Conservation (phyloP, 768 basidiomycete genomes). For the Auriscalpium vulgare region DNA sequence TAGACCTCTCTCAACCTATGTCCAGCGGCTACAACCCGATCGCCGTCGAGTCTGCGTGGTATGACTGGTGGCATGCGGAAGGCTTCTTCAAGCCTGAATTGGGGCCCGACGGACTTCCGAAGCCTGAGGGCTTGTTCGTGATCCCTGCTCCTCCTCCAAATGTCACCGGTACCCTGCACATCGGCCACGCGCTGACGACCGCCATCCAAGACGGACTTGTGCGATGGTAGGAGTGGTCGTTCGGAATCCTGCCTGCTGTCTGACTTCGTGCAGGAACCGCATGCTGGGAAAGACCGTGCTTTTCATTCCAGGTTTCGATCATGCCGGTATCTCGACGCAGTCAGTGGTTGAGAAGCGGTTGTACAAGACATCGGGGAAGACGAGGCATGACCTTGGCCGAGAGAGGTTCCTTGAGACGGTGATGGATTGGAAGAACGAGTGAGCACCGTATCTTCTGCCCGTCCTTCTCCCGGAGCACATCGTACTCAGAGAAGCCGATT, state of each 20-base stretch:
- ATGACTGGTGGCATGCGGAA: slow-evolving; percentile 92
- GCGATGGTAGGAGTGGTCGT: slow-evolving; percentile 62
- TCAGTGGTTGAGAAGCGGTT: slow-evolving; percentile 93
- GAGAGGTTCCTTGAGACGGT: slow-evolving; percentile 87
- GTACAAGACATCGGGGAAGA: slow-evolving; percentile 73
- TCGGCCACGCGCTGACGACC: slow-evolving; percentile 88
- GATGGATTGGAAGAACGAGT: slow-evolving; percentile 97
- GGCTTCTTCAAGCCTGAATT: slow-evolving; percentile 84
- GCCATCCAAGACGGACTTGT: slow-evolving; percentile 87
- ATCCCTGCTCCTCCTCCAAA: slow-evolving; percentile 93
- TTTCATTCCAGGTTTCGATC: slow-evolving; percentile 93
- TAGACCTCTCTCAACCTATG: slow-evolving; percentile 86
- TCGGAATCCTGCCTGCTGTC: not conserved
- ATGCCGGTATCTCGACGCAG: slow-evolving; percentile 97
- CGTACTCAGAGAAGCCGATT: not conserved
- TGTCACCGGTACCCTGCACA: slow-evolving; percentile 92
- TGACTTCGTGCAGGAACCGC: slow-evolving; percentile 61
- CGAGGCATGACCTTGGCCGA: slow-evolving; percentile 90
- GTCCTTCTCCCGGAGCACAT: not conserved
- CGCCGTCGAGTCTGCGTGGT: slow-evolving; percentile 93
- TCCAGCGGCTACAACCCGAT: slow-evolving; percentile 91
- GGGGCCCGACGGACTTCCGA: slow-evolving; percentile 40
- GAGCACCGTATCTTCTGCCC: slow-evolving; percentile 21
- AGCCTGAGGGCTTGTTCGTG: slow-evolving; percentile 1
- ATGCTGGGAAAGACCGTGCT: slow-evolving; percentile 91